Conservation (phyloP, 371 early-diverging fungal genomes). For the Rhizopus delemar region DNA sequence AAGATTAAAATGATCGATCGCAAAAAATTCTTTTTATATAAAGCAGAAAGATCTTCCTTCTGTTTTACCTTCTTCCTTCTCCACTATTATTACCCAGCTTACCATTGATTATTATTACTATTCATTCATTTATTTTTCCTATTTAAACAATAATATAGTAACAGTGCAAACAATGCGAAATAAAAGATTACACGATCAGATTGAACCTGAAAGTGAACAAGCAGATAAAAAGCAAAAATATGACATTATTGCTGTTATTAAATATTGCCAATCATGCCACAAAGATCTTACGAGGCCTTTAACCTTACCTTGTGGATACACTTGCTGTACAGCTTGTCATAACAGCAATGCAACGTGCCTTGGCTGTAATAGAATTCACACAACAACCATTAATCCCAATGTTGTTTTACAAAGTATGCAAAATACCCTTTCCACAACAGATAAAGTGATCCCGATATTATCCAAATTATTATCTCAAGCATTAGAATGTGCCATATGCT, state of each 20-base stretch:
- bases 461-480: conserved; percentile 9
- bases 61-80: neutral
- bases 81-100: neutral
- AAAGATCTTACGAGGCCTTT: conserved; percentile 28
- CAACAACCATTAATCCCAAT: conserved; percentile 12
- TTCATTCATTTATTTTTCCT: conserved; percentile 10
- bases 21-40: neutral
- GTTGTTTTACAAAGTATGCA: conserved; percentile 22
- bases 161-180: conserved; percentile 17
- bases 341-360: conserved; percentile 3
- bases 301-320: conserved; percentile 53
- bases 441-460: neutral
- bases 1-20: too few relatives aligned
- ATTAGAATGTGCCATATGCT: conserved; percentile 73
- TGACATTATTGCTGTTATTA: neutral
- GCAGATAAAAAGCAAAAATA: conserved; percentile 10
- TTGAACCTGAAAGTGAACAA: conserved; percentile 12
- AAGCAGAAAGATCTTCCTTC: neutral
- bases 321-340: conserved; percentile 40
- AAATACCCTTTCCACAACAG: neutral
- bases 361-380: conserved; percentile 24
- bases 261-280: conserved; percentile 21
- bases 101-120: neutral
- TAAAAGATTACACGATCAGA: conserved; percentile 24
- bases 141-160: neutral